Evolutionary conservation across 78 protist genomes (phyloP), one percentile per base, ranked within the genome.

Genomic region (Dictyostelium capitatum): DNA sequence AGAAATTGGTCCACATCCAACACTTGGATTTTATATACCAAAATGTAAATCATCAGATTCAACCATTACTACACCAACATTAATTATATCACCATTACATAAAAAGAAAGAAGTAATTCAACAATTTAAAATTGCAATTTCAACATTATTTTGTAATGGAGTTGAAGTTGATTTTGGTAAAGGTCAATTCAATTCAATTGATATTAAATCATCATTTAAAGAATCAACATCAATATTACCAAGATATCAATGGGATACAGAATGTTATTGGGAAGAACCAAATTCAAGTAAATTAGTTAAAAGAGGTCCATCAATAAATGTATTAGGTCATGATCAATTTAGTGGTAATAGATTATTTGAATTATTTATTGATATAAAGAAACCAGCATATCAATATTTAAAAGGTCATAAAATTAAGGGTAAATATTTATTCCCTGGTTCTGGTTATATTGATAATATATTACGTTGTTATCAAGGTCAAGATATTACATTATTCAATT

Each of bases 1-100:
- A 1, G 95, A 91, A 48, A 64, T 91, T 37, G 81, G 70, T 43
- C 95, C 95, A 56, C 95, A 91, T 25, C 89, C 90, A 64, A 83
- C 90, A 6, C 82, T 91, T n/a, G 50, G 48, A 5, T 65, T 77
- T 53, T 91, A 91, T 46, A 69, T 91, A 32, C 79, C 79, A 56
- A 72, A 84, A 56, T 74, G 79, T 17, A 53, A 25, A 32, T 74
- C 82, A 41, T 10, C 67, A 25, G 10, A 19, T 23, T 25, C 80
- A n/a, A 69, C 17, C 6, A 28, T 64, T 1, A 50, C 78, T 11
- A 32, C 79, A 23, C 19, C n/a, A 25, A n/a, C 48, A 25, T 12
- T 77, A 3, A 28, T 64, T 3, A 25, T 87, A 10, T 87, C 93
- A 57, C 82, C 83, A 84, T 17, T 84, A 10, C 70, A 84, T 43